Conservation (phyloP, 2,329 filamentous ascomycete species). For the Microsporum canis region DNA sequence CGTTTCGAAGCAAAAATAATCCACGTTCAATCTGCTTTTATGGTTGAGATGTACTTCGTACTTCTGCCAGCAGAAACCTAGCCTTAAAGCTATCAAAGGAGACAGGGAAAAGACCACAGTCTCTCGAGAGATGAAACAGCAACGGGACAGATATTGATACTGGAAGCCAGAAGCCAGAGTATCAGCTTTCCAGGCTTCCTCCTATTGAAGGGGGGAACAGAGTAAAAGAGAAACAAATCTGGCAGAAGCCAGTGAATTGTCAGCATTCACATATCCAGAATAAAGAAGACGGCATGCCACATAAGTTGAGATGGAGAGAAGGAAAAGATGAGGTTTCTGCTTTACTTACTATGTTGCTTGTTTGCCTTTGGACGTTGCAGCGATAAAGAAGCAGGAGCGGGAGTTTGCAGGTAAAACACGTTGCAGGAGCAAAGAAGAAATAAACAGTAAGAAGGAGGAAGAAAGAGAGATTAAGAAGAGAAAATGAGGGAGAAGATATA, state of each 20-base stretch:
- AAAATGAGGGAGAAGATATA: background rate
- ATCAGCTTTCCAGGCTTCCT: background rate
- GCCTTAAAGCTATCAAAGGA: background rate
- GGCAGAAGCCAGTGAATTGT: background rate
- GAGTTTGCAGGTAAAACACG: background rate
- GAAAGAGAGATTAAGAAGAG: background rate
- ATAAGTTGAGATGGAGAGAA: background rate
- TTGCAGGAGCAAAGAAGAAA: background rate
- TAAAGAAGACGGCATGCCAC: background rate
- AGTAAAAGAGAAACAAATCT: background rate
- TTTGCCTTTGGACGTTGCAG: background rate
- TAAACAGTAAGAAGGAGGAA: background rate
- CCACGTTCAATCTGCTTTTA: background rate
- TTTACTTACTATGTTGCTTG: background rate
- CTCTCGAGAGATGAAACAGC: background rate
- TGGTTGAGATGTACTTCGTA: background rate
- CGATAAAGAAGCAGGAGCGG: background rate
- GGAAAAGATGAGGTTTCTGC: background rate
- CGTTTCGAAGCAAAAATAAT: background rate
- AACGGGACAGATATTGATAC: background rate
- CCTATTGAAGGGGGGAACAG: background rate
- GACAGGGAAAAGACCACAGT: background rate
- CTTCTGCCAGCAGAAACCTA: background rate
- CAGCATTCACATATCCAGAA: background rate
- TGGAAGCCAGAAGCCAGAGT: background rate